Base-by-base conservation (phyloP, 495 filamentous ascomycete species). In the Pyronema domesticum region DNA sequence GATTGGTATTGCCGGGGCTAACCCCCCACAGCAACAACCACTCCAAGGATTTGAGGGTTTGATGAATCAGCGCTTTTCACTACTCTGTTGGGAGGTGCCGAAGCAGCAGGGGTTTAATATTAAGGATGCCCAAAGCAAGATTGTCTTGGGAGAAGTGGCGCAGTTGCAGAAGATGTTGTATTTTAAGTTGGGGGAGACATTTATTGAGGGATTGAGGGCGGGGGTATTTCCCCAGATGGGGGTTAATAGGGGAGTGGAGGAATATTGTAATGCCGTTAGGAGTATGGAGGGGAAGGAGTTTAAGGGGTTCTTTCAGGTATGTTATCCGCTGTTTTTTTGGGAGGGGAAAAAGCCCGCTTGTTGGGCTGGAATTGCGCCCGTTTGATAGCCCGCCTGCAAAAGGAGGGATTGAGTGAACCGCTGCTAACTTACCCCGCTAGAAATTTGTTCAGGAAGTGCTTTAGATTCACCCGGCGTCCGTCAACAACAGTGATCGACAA, bases 21-120 rank as follows among this genome's bases (percentile, higher is more conserved):
- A 67, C 35, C 55, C 64, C 9, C 61, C 73, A 18, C 70, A 74
- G 33, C 57, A 64, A 42, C 70, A 75, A 2, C 70, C 70, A 34
- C 78, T 99, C 30, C 82, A 86, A 15, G 93, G 91, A n/a, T 96
- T 99, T 65, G 86, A 93, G 56, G 76, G 76, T 39, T 93, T 89
- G 69, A 83, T 93, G 70, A 83, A 95, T 51, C 73, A 79, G 23
- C 77, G 82, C n/a, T 89, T 98, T 69, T 86, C 93, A 14, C 76
- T 85, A 0, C 70, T 89, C 34, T 86, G 83, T 65, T 98, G 91
- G 89, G 80, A 80, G 6, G 79, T 96, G 0, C 76, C 89, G 1
- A 76, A 75, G 10, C 80, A 83, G 9, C 70, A 79, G 3, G 76
- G 76, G 11, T 95, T 96, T 72, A 81, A 80, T 59, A 74, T 85